A percentile compares a stretch with the other conserved stretches of the same genome.
Evolutionary conservation across 805 yeast genomes (phyloP).

Genomic region (Lachancea sp.): DNA sequence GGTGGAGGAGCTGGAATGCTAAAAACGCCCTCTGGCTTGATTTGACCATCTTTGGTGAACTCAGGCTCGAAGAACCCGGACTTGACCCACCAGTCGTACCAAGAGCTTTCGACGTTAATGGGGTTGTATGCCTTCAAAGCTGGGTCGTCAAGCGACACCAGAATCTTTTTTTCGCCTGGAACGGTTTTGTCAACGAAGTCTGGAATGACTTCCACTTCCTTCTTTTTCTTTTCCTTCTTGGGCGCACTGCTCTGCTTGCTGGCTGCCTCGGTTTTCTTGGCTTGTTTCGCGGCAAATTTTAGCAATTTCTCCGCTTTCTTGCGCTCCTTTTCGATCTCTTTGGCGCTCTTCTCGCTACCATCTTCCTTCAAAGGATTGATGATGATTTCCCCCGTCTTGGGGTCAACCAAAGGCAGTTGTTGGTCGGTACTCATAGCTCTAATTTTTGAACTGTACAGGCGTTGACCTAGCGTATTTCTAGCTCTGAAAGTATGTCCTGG

Average conservation of each 20-base stretch:
- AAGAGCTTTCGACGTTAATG: slow-evolving; percentile 85
- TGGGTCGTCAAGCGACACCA: slow-evolving; percentile 84
- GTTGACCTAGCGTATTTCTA: slow-evolving; percentile 5
- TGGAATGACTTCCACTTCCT: slow-evolving; percentile 66
- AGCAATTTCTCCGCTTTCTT: slow-evolving; percentile 84
- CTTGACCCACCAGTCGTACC: slow-evolving; percentile 97
- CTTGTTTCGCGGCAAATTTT: slow-evolving; percentile 76
- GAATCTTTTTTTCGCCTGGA: slow-evolving; percentile 85
- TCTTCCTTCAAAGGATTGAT: slow-evolving; percentile 35
- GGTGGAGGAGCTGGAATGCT: slow-evolving; percentile 99
- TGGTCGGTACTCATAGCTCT: slow-evolving; percentile 27
- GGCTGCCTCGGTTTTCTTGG: slow-evolving; percentile 46
- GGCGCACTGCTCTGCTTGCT: slow-evolving; percentile 34
- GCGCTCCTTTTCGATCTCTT: slow-evolving; percentile 79
- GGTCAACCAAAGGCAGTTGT: slow-evolving; percentile 33
- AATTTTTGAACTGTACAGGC: slow-evolving; percentile 1
- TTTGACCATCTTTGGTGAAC: slow-evolving; percentile 63
- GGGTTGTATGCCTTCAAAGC: slow-evolving; percentile 93
- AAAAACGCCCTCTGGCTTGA: slow-evolving; percentile 78
- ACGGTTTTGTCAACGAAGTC: slow-evolving; percentile 78
- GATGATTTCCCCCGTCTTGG: slow-evolving; percentile 33
- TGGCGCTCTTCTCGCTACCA: slow-evolving; percentile 58
- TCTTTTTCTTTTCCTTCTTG: slow-evolving; percentile 65
- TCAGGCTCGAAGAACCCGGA: slow-evolving; percentile 87
- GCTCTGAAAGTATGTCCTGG: neutral